Evolutionary conservation across 768 basidiomycete species (phyloP), one percentile per base, ranked within the genome.

Genomic region (Mycena metata): DNA sequence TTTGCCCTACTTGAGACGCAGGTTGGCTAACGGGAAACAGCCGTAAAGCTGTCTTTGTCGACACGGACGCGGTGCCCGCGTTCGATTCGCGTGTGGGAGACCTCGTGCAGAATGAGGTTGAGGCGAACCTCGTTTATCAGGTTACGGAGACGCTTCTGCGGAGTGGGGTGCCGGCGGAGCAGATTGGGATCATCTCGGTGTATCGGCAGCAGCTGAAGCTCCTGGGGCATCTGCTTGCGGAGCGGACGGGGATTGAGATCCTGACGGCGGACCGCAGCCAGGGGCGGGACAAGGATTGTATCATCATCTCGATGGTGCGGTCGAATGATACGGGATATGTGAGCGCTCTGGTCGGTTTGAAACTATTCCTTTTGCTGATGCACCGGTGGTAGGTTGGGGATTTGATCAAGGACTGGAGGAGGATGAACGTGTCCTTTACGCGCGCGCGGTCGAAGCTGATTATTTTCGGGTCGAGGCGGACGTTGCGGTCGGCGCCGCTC

Each of bases 181-280:
- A 96, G 70, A 89, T 99, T 62, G 97, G 94, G 12, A 83, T 98
- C 70, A 92, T 99, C 73, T 94, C 96, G 5, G 82, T 96, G 43
- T 99, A 99, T 77, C 89, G 96, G 2, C 98, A 99, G 72, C 98
- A 99, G 76, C 91, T 96, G 81, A 98, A 99, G 81, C 84, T 96
- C 1, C 79, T 99, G 33, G 85, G 89, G 0, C 85, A 92, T 69
- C 79, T 92, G 49, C 77, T 98, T 42, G 80, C 83, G 39, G 79
- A 78, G 47, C 83, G 82, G 64, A 83, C 85, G 43, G 87, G 83
- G 2, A 83, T 97, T 16, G 96, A 99, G 78, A 88, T 96, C 52
- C 80, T 97, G 66, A 99, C 96, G 0, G 96, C 95, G 6, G 97
- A 99, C 80, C 91, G 90, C 64, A 95, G 93, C 78, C 96, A 98